These are phyloP conservation scores for Pleurozium schreberi DNA, from an alignment of 225 moss, liverwort and hornwort genomes.

Conservation along the genomic window DNA sequence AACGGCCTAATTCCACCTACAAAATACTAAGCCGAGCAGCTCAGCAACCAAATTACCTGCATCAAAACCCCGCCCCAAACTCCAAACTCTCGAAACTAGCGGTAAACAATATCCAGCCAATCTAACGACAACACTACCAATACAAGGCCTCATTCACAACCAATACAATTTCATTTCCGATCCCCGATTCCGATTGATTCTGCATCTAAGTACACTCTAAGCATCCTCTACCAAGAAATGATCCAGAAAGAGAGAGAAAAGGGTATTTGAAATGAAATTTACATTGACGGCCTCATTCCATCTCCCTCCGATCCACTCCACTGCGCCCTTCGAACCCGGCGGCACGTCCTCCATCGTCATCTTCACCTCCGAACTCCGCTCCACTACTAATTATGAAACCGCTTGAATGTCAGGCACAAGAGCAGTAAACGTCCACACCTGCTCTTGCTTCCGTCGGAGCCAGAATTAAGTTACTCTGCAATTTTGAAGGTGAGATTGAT, in stretches of 20 bases:
- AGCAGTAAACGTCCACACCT: background rate
- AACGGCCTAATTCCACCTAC: background rate
- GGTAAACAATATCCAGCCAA: background rate
- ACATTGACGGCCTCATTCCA: conserved; percentile 36
- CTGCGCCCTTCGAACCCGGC: background rate
- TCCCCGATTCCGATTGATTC: background rate
- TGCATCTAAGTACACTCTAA: background rate
- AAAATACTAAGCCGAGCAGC: background rate
- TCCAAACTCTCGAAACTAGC: background rate
- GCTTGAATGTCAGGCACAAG: background rate
- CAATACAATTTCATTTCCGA: background rate
- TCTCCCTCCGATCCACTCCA: conserved; percentile 30
- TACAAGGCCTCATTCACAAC: background rate
- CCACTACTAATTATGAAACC: background rate
- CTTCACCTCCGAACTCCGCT: background rate
- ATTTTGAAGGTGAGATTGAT: no score
- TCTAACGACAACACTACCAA: background rate
- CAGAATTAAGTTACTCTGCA: background rate
- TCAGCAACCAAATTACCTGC: background rate
- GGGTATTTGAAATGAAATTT: background rate
- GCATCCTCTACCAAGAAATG: background rate
- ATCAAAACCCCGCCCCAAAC: background rate
- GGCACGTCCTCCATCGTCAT: conserved; percentile 8
- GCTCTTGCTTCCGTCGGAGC: background rate
- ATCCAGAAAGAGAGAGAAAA: background rate